Percentiles rank a stretch among this genome's conserved stretches.
These are phyloP conservation scores for Cetraspora pellucida DNA, from an alignment of 192 early-diverging fungal genomes.

Conservation along the genomic window DNA sequence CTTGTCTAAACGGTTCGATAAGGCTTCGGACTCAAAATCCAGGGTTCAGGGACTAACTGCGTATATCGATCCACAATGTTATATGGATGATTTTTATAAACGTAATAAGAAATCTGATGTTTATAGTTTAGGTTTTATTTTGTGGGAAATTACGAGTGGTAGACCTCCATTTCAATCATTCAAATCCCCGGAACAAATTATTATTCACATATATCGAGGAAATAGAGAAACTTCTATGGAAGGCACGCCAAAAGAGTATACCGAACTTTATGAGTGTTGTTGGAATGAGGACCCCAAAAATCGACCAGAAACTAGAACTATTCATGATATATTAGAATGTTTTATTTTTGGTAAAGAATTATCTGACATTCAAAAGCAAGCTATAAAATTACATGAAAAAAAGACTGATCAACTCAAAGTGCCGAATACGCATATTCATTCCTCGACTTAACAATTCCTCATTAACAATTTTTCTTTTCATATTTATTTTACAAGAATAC, in stretches of 20 bases:
- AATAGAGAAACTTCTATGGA: slow-evolving; percentile 40
- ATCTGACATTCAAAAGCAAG: too few species aligned
- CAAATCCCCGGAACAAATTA: slow-evolving; percentile 37
- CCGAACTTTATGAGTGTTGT: slow-evolving; percentile 40
- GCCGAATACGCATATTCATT: too few species aligned
- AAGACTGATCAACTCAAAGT: too few species aligned
- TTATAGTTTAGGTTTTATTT: slow-evolving; percentile 42
- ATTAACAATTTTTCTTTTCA: too few species aligned
- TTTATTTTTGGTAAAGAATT: slow-evolving; percentile 3
- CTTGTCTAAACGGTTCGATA: not conserved
- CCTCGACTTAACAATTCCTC: too few species aligned
- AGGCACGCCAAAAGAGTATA: slow-evolving; percentile 42
- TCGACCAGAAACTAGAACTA: slow-evolving; percentile 35
- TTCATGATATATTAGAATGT: slow-evolving; percentile 28
- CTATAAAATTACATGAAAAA: too few species aligned
- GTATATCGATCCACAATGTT: not conserved
- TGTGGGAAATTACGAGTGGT: slow-evolving; percentile 47
- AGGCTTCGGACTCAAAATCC: too few species aligned
- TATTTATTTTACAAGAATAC: too few species aligned
- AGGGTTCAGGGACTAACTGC: not conserved
- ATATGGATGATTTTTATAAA: not conserved
- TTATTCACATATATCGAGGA: slow-evolving; percentile 42
- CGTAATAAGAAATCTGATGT: slow-evolving; percentile 33
- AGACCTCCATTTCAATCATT: slow-evolving; percentile 40
- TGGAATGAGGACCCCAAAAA: slow-evolving; percentile 31